Evolutionary conservation across 495 filamentous ascomycete species (phyloP).

Genomic region (Penicillium tannophilum): DNA sequence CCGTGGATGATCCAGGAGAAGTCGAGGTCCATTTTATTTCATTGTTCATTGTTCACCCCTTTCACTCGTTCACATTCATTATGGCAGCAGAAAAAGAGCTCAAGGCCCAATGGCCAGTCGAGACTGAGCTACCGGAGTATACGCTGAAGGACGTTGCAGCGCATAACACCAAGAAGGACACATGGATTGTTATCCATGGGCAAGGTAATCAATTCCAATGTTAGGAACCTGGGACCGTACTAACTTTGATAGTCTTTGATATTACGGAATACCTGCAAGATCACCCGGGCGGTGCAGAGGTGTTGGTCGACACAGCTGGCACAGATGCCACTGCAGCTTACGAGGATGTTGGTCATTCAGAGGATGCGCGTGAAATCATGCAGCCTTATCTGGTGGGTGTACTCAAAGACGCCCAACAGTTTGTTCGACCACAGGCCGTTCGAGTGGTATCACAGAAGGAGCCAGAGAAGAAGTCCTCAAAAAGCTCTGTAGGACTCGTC

Average conservation of each 20-base stretch:
- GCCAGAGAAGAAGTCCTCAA: constrained; percentile 16
- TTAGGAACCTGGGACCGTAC: not conserved
- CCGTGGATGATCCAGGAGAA: not conserved
- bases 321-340: constrained; percentile 53
- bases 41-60: not conserved
- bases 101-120: constrained; percentile 10
- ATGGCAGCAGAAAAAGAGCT: constrained; percentile 15
- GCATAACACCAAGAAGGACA: constrained; percentile 49
- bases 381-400: constrained; percentile 34
- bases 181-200: constrained; percentile 55
- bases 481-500: constrained; percentile 8
- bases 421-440: constrained; percentile 27
- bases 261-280: constrained; percentile 53
- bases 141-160: constrained; percentile 45
- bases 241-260: constrained; percentile 47
- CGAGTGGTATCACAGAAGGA: constrained; percentile 23
- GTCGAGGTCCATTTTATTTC: not conserved
- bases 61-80: not conserved
- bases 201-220: constrained; percentile 39
- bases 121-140: constrained; percentile 27
- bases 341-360: constrained; percentile 56
- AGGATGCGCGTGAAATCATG: constrained; percentile 43
- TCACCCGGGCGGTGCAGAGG: constrained; percentile 56
- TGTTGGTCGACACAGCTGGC: constrained; percentile 52
- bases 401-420: constrained; percentile 34